These are phyloP conservation scores for Castanea crenata DNA, from an alignment of 306 rosid species.

Conservation along the genomic window DNA sequence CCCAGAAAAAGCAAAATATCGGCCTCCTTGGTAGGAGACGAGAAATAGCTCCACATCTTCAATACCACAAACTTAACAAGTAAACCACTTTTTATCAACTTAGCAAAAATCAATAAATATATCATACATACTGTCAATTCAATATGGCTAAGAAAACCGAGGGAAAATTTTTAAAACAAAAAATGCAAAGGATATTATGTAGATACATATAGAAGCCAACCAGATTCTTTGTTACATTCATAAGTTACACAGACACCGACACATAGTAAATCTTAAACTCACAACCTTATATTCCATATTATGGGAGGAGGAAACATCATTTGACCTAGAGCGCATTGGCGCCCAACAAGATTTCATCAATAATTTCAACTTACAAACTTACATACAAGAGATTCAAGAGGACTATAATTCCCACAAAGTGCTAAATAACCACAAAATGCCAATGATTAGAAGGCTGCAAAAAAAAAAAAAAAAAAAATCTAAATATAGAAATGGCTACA, in stretches of 20 bases:
- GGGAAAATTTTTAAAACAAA: too few relatives aligned
- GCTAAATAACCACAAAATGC: not conserved
- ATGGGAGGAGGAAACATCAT: too few relatives aligned
- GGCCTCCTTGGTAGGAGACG: not conserved
- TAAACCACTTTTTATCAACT: not conserved
- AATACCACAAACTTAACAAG: not conserved
- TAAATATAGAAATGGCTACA: not conserved
- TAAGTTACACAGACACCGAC: too few relatives aligned
- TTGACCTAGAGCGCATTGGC: too few relatives aligned
- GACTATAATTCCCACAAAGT: not conserved
- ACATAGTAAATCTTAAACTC: too few relatives aligned
- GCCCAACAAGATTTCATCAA: not conserved
- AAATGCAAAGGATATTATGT: too few relatives aligned
- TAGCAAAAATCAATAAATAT: not conserved
- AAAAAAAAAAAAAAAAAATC: too few relatives aligned
- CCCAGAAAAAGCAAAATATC: not conserved
- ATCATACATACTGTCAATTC: too few relatives aligned
- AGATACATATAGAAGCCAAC: too few relatives aligned
- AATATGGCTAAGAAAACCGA: too few relatives aligned
- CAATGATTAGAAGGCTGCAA: not conserved
- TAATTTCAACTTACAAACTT: not conserved
- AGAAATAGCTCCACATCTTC: not conserved
- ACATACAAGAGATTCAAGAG: not conserved
- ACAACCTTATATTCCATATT: too few relatives aligned
- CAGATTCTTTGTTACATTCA: too few relatives aligned